Base-by-base conservation (phyloP, 1,284 basidiomycete species). In the Tylopilus sp. region DNA sequence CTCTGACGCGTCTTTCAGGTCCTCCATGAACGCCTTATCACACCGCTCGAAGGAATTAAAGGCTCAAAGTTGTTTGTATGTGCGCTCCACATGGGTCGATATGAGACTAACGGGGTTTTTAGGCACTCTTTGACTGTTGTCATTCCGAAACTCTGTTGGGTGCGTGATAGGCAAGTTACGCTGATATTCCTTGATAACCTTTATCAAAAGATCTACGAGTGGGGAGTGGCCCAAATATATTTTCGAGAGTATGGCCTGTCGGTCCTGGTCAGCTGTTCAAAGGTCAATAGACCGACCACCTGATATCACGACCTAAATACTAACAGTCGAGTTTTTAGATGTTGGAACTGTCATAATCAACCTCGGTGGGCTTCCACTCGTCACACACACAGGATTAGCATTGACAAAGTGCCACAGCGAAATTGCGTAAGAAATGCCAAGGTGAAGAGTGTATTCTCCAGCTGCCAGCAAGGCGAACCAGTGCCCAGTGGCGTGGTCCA, bases 61-160 rank as follows among this genome's bases (percentile, higher is more conserved):
- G 57, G 44, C 29, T 47, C 57, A 13, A 58, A 36, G 16, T 44
- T 58, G 13, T 47, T 58, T 18, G 57, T 58, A 58, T 15, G 44
- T 49, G 9, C 36, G 16, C 22, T 32, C 24, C 39, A 5, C 29
- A n/a, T 16, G 41, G 12, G 7, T 29, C 29, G 29, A 29, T 57
- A 7, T 32, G 9, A 49, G 22, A 15, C 59, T 54, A 29, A 60
- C 16, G 12, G 19, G 7, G 32, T 39, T 36, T 12, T n/a, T 26
- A 60, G 51, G 52, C 58, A 4, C 22, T 60, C 7, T 24, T 60
- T 44, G 58, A 60, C 13, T 53, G 58, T 53, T 60, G 58, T 6
- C 58, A 60, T 33, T 58, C 57, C 12, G 51, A 60, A 33, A 44
- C 38, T 39, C 24, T 60, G 8, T 19, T 60, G 29, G 36, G 58